These are phyloP conservation scores for Cryptosporidium sp. DNA, from an alignment of 169 alveolate genomes.

Conservation along the genomic window DNA sequence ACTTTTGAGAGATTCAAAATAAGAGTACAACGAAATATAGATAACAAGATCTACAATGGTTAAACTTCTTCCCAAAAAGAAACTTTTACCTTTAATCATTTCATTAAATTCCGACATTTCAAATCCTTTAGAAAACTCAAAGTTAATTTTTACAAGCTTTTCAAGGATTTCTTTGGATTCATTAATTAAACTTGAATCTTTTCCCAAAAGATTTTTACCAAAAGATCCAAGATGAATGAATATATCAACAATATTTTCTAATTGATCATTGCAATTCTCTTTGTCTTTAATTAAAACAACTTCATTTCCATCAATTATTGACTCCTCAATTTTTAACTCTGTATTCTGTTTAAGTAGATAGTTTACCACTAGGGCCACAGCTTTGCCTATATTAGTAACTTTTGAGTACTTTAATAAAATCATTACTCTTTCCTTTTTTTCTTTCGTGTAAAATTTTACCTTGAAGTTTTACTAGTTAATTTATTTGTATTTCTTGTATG, in stretches of 20 bases:
- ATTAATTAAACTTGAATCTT: slow-evolving; percentile 1
- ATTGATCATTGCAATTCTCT: not conserved
- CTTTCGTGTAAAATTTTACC: too few relatives aligned
- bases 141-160: not conserved
- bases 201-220: slow-evolving; percentile 1
- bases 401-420: slow-evolving; percentile 22
- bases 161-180: slow-evolving; percentile 22
- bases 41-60: slow-evolving; percentile 34
- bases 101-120: slow-evolving; percentile 20
- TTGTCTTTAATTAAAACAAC: not conserved
- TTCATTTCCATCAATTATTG: not conserved
- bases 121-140: not conserved
- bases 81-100: slow-evolving; percentile 16
- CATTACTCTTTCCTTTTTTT: not conserved
- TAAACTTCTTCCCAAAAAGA: slow-evolving; percentile 45
- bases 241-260: slow-evolving; percentile 8
- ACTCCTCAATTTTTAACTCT: slow-evolving; percentile 6
- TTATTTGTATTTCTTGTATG: too few relatives aligned
- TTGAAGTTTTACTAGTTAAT: too few relatives aligned
- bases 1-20: slow-evolving; percentile 6
- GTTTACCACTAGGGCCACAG: not conserved
- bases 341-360: slow-evolving; percentile 15
- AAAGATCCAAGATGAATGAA: slow-evolving; percentile 35
- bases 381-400: not conserved
- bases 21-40: not conserved